Conservation (phyloP, 352 stramenopile species). For the Phytopythium aichiense region DNA sequence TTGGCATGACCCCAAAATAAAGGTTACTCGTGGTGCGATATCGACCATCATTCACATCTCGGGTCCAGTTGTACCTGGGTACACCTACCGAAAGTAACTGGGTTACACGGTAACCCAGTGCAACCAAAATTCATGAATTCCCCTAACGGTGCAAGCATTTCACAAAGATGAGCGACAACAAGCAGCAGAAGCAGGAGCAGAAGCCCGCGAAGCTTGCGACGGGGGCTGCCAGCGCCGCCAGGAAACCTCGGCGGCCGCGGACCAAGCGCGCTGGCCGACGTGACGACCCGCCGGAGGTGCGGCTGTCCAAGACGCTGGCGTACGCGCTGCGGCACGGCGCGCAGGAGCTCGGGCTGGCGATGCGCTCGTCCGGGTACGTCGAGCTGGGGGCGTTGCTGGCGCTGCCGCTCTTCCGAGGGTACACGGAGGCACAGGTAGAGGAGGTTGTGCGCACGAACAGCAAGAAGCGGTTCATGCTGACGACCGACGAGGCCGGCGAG, state of each 20-base stretch:
- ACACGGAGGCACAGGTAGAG: slow-evolving; percentile 56
- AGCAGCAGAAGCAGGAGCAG: neutral
- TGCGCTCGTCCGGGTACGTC: slow-evolving; percentile 70
- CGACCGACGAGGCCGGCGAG: slow-evolving; percentile 31
- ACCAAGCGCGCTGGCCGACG: slow-evolving; percentile 22
- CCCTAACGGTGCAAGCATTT: neutral
- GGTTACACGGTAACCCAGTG: neutral
- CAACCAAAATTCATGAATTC: too few relatives aligned
- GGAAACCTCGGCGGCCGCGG: slow-evolving; percentile 10
- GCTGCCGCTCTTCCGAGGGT: slow-evolving; percentile 46
- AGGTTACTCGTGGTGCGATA: too few relatives aligned
- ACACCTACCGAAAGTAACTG: too few relatives aligned
- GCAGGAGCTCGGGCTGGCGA: slow-evolving; percentile 57
- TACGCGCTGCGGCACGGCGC: slow-evolving; percentile 77
- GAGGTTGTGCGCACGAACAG: slow-evolving; percentile 56
- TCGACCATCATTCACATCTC: too few relatives aligned
- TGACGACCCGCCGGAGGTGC: slow-evolving; percentile 51
- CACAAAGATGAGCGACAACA: neutral
- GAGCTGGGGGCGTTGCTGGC: slow-evolving; percentile 41
- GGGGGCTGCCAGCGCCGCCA: neutral
- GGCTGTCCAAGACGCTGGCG: slow-evolving; percentile 71
- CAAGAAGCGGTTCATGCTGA: slow-evolving; percentile 78
- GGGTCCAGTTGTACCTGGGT: too few relatives aligned
- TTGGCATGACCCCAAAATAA: too few relatives aligned
- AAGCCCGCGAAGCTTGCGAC: neutral